phyloP scores from a whole-genome alignment of 495 filamentous ascomycete species.

The Chaetomium fimeti region DNA sequence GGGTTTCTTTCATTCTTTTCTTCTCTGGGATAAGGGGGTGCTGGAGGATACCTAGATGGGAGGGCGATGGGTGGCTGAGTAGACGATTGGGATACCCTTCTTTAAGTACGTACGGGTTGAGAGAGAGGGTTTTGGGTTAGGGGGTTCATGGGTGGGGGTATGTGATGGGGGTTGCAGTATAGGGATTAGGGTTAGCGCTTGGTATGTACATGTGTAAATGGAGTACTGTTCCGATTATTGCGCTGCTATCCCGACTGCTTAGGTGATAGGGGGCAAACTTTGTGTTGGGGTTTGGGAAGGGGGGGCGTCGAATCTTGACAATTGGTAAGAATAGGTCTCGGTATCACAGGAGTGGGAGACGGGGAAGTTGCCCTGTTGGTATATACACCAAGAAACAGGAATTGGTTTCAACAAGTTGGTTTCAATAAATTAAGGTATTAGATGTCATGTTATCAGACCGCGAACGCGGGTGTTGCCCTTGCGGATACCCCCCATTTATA shows the following conservation, averaged over 20 bases:
- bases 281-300: no score
- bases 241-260: background rate
- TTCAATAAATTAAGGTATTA: constrained; percentile 7
- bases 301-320: no score
- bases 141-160: background rate
- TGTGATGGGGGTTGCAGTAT: background rate
- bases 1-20: constrained; percentile 4
- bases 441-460: background rate
- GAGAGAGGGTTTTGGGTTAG: background rate
- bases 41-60: background rate
- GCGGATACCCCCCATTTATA: background rate
- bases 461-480: no score
- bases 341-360: no score
- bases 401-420: background rate
- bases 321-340: no score
- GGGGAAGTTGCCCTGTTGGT: no score
- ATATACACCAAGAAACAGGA: background rate
- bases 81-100: constrained; percentile 23
- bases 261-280: background rate
- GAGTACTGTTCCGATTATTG: background rate
- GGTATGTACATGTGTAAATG: background rate
- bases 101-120: background rate
- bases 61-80: background rate
- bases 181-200: background rate
- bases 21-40: background rate